Evolutionary conservation across 805 yeast genomes (phyloP), one percentile per base, ranked within the genome.

Genomic region (Zygosaccharomyces bailii): DNA sequence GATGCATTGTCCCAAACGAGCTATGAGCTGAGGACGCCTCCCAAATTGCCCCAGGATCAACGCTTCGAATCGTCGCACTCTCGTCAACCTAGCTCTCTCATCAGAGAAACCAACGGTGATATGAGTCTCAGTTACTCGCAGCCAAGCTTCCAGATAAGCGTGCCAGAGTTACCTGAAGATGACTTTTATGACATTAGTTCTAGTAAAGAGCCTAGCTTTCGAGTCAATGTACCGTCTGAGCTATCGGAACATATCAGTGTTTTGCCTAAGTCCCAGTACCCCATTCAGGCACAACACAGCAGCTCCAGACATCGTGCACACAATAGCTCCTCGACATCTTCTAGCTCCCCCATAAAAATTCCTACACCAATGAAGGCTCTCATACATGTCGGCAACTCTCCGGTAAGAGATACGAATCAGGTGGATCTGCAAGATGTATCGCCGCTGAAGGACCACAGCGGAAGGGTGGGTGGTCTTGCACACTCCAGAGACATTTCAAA

Each of bases 301-400:
- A 21, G 24, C 18, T 13, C 16, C 21, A n/a, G 36, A 27, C 35
- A 18, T 29, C 30, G 38, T 37, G 27, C 45, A 34, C 14, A 36
- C 27, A 21, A 21, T 17, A 33, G 34, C 32, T 21, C 6, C 18
- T 44, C 54, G 17, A 39, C 45, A 23, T 39, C 43, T 11, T 49
- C 50, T 36, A 45, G 49, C 13, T 49, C 56, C 10, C 54, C 57
- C 2, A 49, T 56, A 30, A 52, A 50, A 13, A 43, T 58, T 13
- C 55, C 56, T 10, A 54, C 63, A 2, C 61, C 63, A 11, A 52
- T 59, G 16, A 57, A 56, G 36, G 54, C 54, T 35, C 44, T 58
- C 2, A 56, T 58, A 31, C 45, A 57, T 17, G 47, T 55, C 6
- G 48, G 49, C 23, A 50, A 46, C 34, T 48, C 61, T 3, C 61